phyloP scores from a whole-genome alignment of 1,284 basidiomycete species.

The Naganishia albida region DNA sequence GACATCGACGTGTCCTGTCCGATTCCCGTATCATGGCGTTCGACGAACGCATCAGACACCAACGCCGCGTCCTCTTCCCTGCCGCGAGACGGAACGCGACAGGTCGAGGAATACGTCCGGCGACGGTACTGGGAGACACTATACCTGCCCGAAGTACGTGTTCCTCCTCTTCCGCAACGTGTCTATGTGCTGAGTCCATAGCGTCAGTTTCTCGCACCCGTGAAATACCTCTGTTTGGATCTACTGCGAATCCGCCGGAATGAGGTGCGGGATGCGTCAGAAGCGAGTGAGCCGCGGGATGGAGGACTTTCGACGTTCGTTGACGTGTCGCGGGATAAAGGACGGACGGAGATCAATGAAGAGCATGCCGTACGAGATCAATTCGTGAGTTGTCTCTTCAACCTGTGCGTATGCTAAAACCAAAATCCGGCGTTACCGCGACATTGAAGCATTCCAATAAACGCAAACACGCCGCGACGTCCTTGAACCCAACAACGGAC shows the following conservation, averaged over 20 bases:
- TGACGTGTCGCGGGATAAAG: no score
- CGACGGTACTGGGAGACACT: constrained; percentile 26
- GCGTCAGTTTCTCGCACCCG: constrained; percentile 4
- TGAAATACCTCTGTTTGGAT: constrained; percentile 11
- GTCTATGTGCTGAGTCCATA: neutral
- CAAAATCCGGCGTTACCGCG: no score
- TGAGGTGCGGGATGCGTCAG: neutral
- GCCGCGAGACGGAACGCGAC: no score
- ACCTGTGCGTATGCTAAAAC: no score
- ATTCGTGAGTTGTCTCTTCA: no score
- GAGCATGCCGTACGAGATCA: no score
- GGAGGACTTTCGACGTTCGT: no score
- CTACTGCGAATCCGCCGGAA: constrained; percentile 9
- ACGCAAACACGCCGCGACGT: constrained; percentile 1
- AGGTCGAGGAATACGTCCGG: neutral
- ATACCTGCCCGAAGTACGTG: constrained; percentile 20
- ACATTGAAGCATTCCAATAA: neutral
- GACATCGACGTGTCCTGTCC: constrained; percentile 26
- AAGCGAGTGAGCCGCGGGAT: no score
- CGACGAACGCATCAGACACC: neutral
- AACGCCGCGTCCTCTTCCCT: no score
- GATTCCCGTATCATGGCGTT: constrained; percentile 18
- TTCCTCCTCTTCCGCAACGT: neutral
- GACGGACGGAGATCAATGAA: no score
- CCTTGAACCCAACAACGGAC: neutral